Percentiles rank a stretch among this genome's conserved stretches.
Evolutionary conservation across 2,329 filamentous ascomycete genomes (phyloP).

Genomic region (Helotiales sp.): DNA sequence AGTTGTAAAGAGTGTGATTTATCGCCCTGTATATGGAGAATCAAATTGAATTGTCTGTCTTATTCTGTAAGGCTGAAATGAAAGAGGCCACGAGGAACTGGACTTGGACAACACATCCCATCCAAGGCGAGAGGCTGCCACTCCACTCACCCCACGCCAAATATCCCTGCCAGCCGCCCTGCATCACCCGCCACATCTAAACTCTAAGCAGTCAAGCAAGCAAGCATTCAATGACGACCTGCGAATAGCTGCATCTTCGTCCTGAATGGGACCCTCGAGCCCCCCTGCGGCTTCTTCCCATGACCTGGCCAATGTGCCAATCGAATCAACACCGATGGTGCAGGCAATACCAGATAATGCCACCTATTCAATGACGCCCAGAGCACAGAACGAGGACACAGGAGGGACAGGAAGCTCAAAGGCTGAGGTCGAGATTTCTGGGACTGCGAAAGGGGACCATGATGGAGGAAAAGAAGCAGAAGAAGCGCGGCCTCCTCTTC

Average conservation of each 20-base stretch:
- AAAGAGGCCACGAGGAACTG: too few relatives aligned
- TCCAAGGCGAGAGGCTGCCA: too few relatives aligned
- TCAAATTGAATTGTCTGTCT: neutral
- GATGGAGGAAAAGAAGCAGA: constrained; percentile 38
- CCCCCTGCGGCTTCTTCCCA: constrained; percentile 19
- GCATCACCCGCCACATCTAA: constrained; percentile 8
- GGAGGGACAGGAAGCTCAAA: constrained; percentile 8
- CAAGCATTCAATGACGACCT: constrained; percentile 11
- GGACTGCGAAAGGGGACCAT: constrained; percentile 3
- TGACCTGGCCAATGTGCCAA: constrained; percentile 30
- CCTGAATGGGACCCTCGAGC: constrained; percentile 26
- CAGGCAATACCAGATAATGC: constrained; percentile 34
- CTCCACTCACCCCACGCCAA: neutral
- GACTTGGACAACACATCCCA: too few relatives aligned
- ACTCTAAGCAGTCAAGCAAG: neutral
- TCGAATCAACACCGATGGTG: constrained; percentile 24
- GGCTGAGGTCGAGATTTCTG: neutral
- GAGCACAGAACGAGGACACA: constrained; percentile 28
- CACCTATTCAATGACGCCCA: constrained; percentile 33
- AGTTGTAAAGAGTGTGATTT: neutral
- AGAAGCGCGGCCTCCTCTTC: constrained; percentile 50
- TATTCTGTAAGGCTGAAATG: constrained; percentile 20
- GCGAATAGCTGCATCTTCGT: constrained; percentile 8
- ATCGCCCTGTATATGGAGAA: neutral
- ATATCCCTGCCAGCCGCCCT: neutral